Base-by-base conservation (phyloP, 805 yeast genomes). In the Candida xiaguanensis region DNA sequence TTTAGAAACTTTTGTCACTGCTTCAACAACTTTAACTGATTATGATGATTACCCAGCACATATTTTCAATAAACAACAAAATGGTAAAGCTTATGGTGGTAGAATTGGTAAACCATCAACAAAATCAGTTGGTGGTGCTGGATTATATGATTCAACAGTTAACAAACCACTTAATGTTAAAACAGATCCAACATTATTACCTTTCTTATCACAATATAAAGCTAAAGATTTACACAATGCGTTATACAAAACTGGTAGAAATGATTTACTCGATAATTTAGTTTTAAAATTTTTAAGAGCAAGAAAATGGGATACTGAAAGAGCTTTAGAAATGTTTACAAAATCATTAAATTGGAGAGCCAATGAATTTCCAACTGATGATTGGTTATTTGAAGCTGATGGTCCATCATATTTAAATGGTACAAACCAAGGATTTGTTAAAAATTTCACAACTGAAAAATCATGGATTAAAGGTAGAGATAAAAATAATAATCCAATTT, bases 201-300 rank as follows among this genome's bases (percentile, higher is more conserved):
- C 72, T 1, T 63, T 78, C 1, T 56, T 82, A 38, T 65, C 73
- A 39, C 75, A 71, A 33, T 59, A 80, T 43, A 70, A 78, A 17
- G 75, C 82, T 0, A 70, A 68, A 16, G 70, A 68, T 15, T 53
- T 80, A 7, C 75, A 77, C 45, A 58, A 58, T 20, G 56, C 80
- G 83, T 9, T 89, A 3, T 25, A 46, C 30, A 25, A 20, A 7
- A 48, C 40, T 16, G 8, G 34, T 3, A 80, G 91, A 62, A 74
- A 79, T 30, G 98, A 91, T 58, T 72, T 82, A 34, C 85, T 95
- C 3, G 99, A 93, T 60, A 82, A 85, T 51, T 61, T 82, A 48
- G 36, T 87, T 22, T 69, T 90, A 53, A 75, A 95, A 52, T 90
- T 83, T 52, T 62, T 86, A 18, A 74, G 95, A 50, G 96, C 96